These are phyloP conservation scores for Peniophora sp. DNA, from an alignment of 1,284 basidiomycete genomes.

Conservation along the genomic window DNA sequence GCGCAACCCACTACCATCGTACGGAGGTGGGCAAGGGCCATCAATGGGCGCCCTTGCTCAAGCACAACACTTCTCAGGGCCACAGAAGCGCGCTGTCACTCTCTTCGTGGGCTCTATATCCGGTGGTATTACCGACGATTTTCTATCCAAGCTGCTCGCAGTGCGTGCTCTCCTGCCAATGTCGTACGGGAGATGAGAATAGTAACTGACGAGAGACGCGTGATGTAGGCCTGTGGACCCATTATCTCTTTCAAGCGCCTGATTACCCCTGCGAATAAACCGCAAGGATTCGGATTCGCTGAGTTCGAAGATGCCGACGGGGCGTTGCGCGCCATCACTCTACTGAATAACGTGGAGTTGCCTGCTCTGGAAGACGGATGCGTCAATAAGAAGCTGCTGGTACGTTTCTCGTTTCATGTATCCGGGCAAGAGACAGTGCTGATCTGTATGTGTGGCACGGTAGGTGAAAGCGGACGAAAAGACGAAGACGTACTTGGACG, in stretches of 20 bases:
- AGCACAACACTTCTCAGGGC: constrained; percentile 59
- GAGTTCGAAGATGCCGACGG: constrained; percentile 87
- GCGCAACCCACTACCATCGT: constrained; percentile 75
- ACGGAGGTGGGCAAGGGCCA: constrained; percentile 80
- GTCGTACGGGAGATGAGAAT: too few relatives aligned
- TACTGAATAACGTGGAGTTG: constrained; percentile 81
- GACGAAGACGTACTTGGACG: constrained; percentile 79
- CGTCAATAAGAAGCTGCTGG: constrained; percentile 80
- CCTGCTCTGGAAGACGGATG: constrained; percentile 81
- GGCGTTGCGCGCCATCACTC: constrained; percentile 71
- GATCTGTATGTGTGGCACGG: constrained; percentile 28
- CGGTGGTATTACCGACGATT: constrained; percentile 79
- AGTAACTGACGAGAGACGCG: too few relatives aligned
- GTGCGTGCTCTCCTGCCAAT: constrained; percentile 49
- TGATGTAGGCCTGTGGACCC: constrained; percentile 78
- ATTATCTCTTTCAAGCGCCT: constrained; percentile 86
- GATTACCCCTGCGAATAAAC: constrained; percentile 83
- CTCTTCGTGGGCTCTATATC: constrained; percentile 95
- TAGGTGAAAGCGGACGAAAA: constrained; percentile 93
- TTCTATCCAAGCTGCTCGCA: constrained; percentile 69
- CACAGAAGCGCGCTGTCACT: constrained; percentile 45
- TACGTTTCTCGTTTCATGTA: constrained; percentile 40
- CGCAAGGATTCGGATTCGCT: constrained; percentile 93
- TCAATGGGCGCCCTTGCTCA: constrained; percentile 81
- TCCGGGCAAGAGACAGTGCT: too few relatives aligned